phyloP scores from a whole-genome alignment of 2,329 filamentous ascomycete species.

The Lecanicillium sp. region DNA sequence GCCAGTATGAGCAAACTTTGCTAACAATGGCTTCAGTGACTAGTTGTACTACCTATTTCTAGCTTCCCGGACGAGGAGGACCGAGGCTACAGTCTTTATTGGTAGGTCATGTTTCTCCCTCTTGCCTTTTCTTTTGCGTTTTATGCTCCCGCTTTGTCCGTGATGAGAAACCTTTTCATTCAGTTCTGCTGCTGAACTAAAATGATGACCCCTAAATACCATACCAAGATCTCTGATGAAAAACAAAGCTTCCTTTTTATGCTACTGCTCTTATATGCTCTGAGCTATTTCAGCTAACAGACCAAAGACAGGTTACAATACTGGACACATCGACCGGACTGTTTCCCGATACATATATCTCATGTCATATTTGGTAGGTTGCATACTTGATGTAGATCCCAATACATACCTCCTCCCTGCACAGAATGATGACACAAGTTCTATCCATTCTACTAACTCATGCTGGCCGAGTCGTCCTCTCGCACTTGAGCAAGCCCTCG shows the following conservation, averaged over 20 bases:
- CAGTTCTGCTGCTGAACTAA: conserved; percentile 71
- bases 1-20: background rate
- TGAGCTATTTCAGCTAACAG: too few relatives aligned
- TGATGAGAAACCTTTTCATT: conserved; percentile 59
- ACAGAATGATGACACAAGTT: conserved; percentile 43
- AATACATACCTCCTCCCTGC: background rate
- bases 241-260: background rate
- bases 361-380: too few relatives aligned
- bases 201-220: conserved; percentile 59
- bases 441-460: conserved; percentile 69
- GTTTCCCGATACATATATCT: too few relatives aligned
- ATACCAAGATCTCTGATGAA: conserved; percentile 53
- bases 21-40: background rate
- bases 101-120: background rate
- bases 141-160: conserved; percentile 21
- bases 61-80: too few relatives aligned
- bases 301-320: too few relatives aligned
- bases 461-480: conserved; percentile 64
- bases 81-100: background rate
- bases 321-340: too few relatives aligned
- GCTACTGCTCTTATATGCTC: too few relatives aligned
- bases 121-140: background rate
- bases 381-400: too few relatives aligned
- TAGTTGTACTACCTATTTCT: too few relatives aligned
- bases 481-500: conserved; percentile 50